Percentiles rank a stretch among this genome's conserved stretches.
These are phyloP conservation scores for Obba rivulosa DNA, from an alignment of 768 basidiomycete genomes.

Conservation along the genomic window DNA sequence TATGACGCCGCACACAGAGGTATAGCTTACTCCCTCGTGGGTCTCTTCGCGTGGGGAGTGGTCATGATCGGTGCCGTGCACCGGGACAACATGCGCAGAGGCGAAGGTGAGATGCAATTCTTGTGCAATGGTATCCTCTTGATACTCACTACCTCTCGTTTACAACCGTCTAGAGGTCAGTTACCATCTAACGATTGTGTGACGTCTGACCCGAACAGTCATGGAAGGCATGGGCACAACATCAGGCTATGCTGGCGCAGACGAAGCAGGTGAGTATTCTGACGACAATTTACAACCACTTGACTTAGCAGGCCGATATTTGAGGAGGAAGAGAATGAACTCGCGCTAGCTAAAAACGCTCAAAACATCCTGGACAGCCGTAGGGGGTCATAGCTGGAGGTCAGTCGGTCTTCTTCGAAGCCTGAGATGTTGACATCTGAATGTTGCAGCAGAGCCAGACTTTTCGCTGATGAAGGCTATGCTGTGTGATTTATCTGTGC, in stretches of 20 bases:
- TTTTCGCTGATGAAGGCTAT: too few relatives aligned
- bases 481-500: too few relatives aligned
- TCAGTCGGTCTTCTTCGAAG: too few relatives aligned
- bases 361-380: too few relatives aligned
- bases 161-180: constrained; percentile 4
- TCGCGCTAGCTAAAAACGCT: background rate
- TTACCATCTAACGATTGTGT: background rate
- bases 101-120: constrained; percentile 45
- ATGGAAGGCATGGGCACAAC: constrained; percentile 7
- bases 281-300: background rate
- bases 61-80: constrained; percentile 49
- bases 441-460: too few relatives aligned
- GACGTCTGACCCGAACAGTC: too few relatives aligned
- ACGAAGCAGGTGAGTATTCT: constrained; percentile 4
- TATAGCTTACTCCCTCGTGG: constrained; percentile 48
- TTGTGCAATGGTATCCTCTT: too few relatives aligned
- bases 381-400: too few relatives aligned
- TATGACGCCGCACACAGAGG: constrained; percentile 49
- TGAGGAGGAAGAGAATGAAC: constrained; percentile 3
- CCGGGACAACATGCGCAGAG: constrained; percentile 45
- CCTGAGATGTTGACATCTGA: too few relatives aligned
- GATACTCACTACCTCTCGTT: background rate
- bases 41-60: constrained; percentile 47
- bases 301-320: too few relatives aligned
- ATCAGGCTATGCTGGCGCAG: constrained; percentile 3